Evolutionary conservation across 306 rosid genomes (phyloP), one percentile per base, ranked within the genome.

Genomic region (Rosa chinensis): DNA sequence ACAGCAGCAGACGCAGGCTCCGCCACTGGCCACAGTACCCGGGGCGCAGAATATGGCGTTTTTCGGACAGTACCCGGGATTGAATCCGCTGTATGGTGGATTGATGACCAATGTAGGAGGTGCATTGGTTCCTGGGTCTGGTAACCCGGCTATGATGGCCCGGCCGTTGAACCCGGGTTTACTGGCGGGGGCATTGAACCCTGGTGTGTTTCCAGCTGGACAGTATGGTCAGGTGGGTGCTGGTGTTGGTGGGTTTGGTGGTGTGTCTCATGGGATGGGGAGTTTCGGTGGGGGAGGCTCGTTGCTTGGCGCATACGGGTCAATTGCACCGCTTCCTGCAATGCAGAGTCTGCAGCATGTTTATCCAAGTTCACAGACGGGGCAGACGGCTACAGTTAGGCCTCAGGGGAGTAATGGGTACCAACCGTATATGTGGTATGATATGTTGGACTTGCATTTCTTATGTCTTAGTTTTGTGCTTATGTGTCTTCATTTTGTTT

Each of bases 351-450:
- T 77, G 68, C 72, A 76, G 79, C 80, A 79, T 10, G 53, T 74
- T 63, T 87, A 84, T 56, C 78, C 86, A 7, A 78, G 45, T 77
- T 9, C 72, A 13, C 81, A 79, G 82, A 66, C 73, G 20, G 84
- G 85, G 18, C 81, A 75, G 82, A 44, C 77, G 12, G 79, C 43
- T 58, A 61, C 83, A 3, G 75, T 78, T 72, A 58, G 75, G 68
- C 72, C 61, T 63, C 89, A 73, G 66, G 75, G 87, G 37, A 61
- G 80, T 55, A 79, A 81, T 69, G 89, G 88, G 48, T 87, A 82
- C 67, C 66, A 82, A 1, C 75, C 88, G 0, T 81, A 84, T 68
- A 53, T 80, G 81, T 87, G 90, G 90, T 87, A 87, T 82, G 88
- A 44, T 52, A 55, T 69, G 13, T 77, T 74, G 75, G 79, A 66